Evolutionary conservation across 2,329 filamentous ascomycete species (phyloP).

Genomic region (Calycina marina): DNA sequence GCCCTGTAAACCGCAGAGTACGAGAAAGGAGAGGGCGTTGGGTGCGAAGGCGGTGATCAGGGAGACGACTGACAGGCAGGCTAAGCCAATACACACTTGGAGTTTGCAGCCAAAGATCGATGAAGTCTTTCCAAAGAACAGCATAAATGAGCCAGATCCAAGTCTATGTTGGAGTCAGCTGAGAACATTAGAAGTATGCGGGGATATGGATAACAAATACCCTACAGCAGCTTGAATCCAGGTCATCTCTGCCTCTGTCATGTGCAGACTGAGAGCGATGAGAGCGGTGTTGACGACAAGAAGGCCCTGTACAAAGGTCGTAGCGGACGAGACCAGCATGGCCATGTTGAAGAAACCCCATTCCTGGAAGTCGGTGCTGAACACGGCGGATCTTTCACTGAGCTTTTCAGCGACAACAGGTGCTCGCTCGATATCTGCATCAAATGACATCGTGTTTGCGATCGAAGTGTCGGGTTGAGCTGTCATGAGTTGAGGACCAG

Average conservation of each 20-base stretch:
- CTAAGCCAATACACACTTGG: conserved; percentile 45
- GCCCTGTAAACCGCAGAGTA: conserved; percentile 49
- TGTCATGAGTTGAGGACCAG: too few relatives aligned
- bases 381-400: too few relatives aligned
- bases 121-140: conserved; percentile 50
- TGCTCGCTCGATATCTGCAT: too few relatives aligned
- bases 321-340: conserved; percentile 51
- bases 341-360: conserved; percentile 25
- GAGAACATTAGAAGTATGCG: background rate
- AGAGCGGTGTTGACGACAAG: conserved; percentile 47
- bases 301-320: conserved; percentile 41
- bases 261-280: conserved; percentile 42
- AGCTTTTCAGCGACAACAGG: too few relatives aligned
- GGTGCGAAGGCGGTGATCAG: conserved; percentile 45
- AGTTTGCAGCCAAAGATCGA: conserved; percentile 50
- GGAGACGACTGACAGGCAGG: conserved; percentile 39
- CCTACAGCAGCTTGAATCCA: conserved; percentile 52
- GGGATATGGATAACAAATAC: conserved; percentile 20
- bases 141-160: conserved; percentile 47
- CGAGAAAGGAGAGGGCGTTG: conserved; percentile 41
- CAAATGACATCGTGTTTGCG: too few relatives aligned
- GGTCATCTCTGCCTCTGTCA: conserved; percentile 51
- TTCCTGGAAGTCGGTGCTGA: conserved; percentile 14
- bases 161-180: conserved; percentile 28
- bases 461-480: too few relatives aligned